Evolutionary conservation across 495 filamentous ascomycete species (phyloP).

Genomic region (Aspergillus hancockii): DNA sequence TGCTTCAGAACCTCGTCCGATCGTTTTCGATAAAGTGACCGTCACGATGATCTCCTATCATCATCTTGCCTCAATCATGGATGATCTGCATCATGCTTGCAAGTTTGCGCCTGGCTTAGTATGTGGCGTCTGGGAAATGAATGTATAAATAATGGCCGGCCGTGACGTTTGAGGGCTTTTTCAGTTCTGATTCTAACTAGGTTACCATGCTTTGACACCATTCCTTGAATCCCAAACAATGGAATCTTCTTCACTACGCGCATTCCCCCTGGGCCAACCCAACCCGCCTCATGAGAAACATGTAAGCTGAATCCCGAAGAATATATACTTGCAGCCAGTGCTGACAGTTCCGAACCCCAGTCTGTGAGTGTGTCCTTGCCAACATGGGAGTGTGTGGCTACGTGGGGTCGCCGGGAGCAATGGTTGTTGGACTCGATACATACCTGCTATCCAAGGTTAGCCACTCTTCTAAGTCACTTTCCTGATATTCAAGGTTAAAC

Average conservation of each 20-base stretch:
- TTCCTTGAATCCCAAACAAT: neutral
- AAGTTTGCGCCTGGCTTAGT: no score
- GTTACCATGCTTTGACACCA: neutral
- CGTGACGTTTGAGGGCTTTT: neutral
- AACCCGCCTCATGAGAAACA: constrained; percentile 4
- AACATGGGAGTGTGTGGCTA: constrained; percentile 14
- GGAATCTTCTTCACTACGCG: neutral
- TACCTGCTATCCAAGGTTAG: constrained; percentile 15
- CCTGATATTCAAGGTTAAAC: neutral
- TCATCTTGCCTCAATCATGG: no score
- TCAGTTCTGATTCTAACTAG: neutral
- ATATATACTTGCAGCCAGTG: neutral
- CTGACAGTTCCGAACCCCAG: neutral
- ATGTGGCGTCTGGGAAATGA: no score
- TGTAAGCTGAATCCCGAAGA: neutral
- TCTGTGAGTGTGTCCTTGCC: constrained; percentile 19
- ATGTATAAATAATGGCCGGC: no score
- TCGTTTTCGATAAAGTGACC: no score
- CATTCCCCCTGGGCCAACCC: neutral
- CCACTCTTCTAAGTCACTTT: neutral
- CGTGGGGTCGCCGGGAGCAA: constrained; percentile 9
- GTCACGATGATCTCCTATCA: no score
- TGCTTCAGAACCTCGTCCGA: no score
- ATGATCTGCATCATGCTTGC: no score
- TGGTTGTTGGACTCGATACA: constrained; percentile 9